A percentile compares a stretch with the other conserved stretches of the same genome.
phyloP scores from a whole-genome alignment of 768 basidiomycete genomes.

The Chalciporus chontae region DNA sequence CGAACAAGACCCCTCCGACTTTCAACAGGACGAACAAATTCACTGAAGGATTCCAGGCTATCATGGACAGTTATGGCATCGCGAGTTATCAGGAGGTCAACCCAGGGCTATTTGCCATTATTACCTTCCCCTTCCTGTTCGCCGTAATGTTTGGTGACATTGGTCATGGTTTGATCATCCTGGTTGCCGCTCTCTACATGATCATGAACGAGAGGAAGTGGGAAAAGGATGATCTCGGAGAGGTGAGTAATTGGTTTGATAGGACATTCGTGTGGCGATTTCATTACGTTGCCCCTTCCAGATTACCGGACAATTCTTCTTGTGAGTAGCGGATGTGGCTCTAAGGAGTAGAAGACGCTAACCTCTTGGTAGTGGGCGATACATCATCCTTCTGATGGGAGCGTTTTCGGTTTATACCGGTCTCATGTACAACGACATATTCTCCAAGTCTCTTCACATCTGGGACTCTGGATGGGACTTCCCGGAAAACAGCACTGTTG shows the following conservation, averaged over 20 bases:
- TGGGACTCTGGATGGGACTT: conserved; percentile 89
- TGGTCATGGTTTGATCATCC: conserved; percentile 87
- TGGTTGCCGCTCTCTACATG: conserved; percentile 76
- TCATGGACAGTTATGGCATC: conserved; percentile 97
- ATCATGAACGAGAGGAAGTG: conserved; percentile 82
- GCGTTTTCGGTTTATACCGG: conserved; percentile 94
- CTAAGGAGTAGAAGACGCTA: conserved; percentile 11
- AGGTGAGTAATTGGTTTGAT: conserved; percentile 42
- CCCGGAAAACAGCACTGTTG: conserved; percentile 50
- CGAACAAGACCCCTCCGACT: conserved; percentile 90
- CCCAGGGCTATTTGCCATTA: conserved; percentile 87
- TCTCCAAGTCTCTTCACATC: conserved; percentile 86
- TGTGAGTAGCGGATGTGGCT: conserved; percentile 48
- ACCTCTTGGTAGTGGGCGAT: conserved; percentile 71
- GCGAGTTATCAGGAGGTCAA: conserved; percentile 96
- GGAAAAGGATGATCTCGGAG: conserved; percentile 69
- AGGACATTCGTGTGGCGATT: not conserved
- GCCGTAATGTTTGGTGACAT: conserved; percentile 99
- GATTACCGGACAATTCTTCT: conserved; percentile 90
- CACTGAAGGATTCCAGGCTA: conserved; percentile 93
- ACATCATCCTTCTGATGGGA: conserved; percentile 99
- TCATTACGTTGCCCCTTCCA: conserved; percentile 29
- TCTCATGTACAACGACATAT: conserved; percentile 97
- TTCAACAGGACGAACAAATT: conserved; percentile 95
- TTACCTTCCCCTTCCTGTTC: conserved; percentile 97